These are phyloP conservation scores for Leishmania gerbilli DNA, from an alignment of 208 protist genomes.

Conservation along the genomic window DNA sequence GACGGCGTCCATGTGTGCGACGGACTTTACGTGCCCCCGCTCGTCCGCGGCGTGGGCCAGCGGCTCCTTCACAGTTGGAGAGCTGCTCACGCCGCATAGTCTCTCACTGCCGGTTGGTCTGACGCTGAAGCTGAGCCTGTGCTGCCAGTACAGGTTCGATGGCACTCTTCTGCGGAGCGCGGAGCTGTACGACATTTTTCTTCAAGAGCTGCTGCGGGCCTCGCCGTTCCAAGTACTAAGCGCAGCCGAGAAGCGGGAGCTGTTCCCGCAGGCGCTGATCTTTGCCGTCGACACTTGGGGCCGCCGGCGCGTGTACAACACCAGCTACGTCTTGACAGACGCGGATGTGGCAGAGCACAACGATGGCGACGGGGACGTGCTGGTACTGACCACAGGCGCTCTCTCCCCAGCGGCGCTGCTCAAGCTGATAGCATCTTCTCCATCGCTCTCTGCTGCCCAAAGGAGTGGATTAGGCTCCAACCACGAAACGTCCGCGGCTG, in stretches of 20 bases:
- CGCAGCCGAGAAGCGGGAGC: constrained; percentile 50
- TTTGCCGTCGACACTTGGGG: constrained; percentile 47
- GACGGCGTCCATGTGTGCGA: constrained; percentile 39
- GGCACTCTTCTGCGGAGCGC: constrained; percentile 57
- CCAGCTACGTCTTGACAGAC: constrained; percentile 34
- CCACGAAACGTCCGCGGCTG: not conserved
- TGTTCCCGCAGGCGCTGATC: constrained; percentile 62
- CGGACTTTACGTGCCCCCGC: constrained; percentile 64
- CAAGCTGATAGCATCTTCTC: constrained; percentile 16
- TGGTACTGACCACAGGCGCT: constrained; percentile 70
- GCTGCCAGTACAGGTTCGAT: constrained; percentile 81
- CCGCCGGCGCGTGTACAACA: constrained; percentile 38
- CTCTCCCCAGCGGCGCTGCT: constrained; percentile 34
- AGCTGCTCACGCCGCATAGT: constrained; percentile 67
- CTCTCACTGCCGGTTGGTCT: constrained; percentile 55
- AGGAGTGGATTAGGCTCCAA: not conserved
- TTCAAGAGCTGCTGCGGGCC: constrained; percentile 70
- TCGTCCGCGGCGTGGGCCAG: constrained; percentile 84
- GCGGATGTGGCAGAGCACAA: constrained; percentile 44
- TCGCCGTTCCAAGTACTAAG: constrained; percentile 81
- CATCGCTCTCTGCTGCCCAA: not conserved
- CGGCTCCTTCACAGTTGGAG: constrained; percentile 59
- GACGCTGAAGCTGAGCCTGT: constrained; percentile 76
- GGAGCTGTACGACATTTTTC: constrained; percentile 69
- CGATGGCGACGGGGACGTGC: constrained; percentile 86